Percentiles rank a stretch among this genome's conserved stretches.
These are phyloP conservation scores for Eremothecium gossypii DNA, from an alignment of 1,139 yeast species.

Conservation along the genomic window DNA sequence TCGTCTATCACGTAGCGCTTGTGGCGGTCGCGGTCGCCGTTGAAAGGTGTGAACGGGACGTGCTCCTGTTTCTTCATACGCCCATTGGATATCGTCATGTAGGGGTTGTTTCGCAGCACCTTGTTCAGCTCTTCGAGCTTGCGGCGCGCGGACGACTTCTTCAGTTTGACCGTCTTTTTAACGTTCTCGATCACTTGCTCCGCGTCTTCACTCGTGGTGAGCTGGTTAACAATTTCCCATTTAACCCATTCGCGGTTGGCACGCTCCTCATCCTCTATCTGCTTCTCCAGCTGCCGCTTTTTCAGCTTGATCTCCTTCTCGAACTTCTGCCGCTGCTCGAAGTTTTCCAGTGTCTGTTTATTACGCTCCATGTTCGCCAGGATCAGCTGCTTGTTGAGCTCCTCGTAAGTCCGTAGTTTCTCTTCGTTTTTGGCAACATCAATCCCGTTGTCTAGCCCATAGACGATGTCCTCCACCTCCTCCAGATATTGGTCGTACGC, in stretches of 20 bases:
- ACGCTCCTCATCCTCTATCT: constrained; percentile 62
- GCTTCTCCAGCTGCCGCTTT: constrained; percentile 53
- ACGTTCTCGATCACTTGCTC: constrained; percentile 42
- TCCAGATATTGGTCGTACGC: constrained; percentile 74
- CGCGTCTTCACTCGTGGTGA: constrained; percentile 46
- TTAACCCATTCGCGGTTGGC: constrained; percentile 49
- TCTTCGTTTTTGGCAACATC: constrained; percentile 68
- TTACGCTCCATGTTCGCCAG: constrained; percentile 64
- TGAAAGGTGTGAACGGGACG: constrained; percentile 84
- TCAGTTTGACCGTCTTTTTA: constrained; percentile 49
- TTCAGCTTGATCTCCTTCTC: constrained; percentile 52
- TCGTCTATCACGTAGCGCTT: constrained; percentile 38
- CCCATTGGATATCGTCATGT: constrained; percentile 20
- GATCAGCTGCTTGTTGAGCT: constrained; percentile 65
- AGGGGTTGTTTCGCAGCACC: constrained; percentile 30
- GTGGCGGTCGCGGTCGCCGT: constrained; percentile 67
- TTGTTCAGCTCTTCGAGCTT: constrained; percentile 55
- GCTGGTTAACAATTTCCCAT: constrained; percentile 61
- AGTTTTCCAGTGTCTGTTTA: constrained; percentile 55
- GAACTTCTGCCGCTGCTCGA: constrained; percentile 42
- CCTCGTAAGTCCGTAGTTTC: constrained; percentile 61
- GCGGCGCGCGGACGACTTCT: constrained; percentile 58
- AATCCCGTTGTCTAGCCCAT: constrained; percentile 60
- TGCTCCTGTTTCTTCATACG: constrained; percentile 17
- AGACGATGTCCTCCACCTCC: constrained; percentile 70